Base-by-base conservation (phyloP, 2,329 filamentous ascomycete species). In the Colletotrichum sansevieriae region DNA sequence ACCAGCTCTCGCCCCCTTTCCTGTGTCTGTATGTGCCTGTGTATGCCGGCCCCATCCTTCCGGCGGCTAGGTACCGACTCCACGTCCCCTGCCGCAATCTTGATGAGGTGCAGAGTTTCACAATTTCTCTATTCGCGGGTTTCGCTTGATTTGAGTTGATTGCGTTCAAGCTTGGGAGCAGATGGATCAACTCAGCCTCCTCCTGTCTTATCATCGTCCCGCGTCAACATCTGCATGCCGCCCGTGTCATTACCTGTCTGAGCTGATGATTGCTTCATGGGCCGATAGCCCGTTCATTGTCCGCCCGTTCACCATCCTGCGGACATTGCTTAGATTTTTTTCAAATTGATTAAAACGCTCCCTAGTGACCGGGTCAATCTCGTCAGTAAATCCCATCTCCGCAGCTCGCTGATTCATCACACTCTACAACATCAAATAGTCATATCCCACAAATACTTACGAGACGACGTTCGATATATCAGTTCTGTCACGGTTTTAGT, bases 71-170 rank as follows among this genome's bases (percentile, higher is more conserved):
- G 63, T 41, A 68, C 62, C 46, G 39, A 29, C 56, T 44, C 35
- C 20, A 52, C 13, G 56, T 52, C 37, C 57, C 56, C 51, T 59
- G 62, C 47, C 62, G 35, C 62, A 60, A 60, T 68, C 55, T 20
- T 60, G 47, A 65, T 56, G 62, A 65, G 63, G 46, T 68, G 62
- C 65, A 68, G 47, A 68, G 65, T 68, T 68, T 68, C 65, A 68
- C 33, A 47, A 59, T 46, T 65, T 68, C 44, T 54, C 59, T 55
- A 37, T 39, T 56, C 35, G 18, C 65, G 54, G 65, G 46, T 55
- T 63, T 65, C 61, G 61, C 46, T 46, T 39, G 47, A 60, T 55
- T 55, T 60, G 65, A 65, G 39, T 55, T 44, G 55, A 20, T n/a
- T 59, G 41, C 41, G 55, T 51, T 60, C 41, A 49, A 56, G 49